Evolutionary conservation across 257 asterid species (phyloP), one percentile per base, ranked within the genome.

Genomic region (Solanum rostratum): DNA sequence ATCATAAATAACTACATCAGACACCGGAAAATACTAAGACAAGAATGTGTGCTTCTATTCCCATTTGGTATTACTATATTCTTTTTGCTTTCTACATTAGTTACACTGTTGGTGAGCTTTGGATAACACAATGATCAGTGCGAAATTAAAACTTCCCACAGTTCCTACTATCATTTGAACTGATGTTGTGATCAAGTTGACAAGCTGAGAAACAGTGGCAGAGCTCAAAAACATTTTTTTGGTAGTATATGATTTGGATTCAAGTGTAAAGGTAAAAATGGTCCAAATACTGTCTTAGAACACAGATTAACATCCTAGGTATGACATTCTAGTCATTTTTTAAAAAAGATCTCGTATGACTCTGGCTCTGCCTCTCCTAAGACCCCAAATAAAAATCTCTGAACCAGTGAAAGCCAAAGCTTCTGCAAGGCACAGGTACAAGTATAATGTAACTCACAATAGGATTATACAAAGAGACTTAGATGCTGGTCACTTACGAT

Each of bases 401-500:
- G 55, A 49, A 49, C 41, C 53, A 49, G 55, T 49, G 24, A 49
- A 76, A 76, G 82, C 29, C 27, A 50, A 62, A 76, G 41, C 62
- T 76, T 50, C 82, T 49, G 62, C 82, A 49, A 46, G 62, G 45
- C 55, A 27, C 30, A 76, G 11, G 18, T 49, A 49, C 16, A 76
- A 76, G 18, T 15, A 24, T 29, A 49, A 50, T 45, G 39, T 45
- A 74, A 45, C 45, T 24, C 55, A 74, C 22, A 45, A 74, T 24
- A 74, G 39, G 27, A 24, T 27, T 18, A 50, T 27, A 76, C 22
- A 49, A 49, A 45, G 82, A 50, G 43, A 50, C 45, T 24, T 49
- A 83, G 30, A 73, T 62, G 59, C 43, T 3, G 65, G 80, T 59
- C 57, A 84, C 92, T 88, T 85, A 95, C 99, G 92, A 87, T 92